Base-by-base conservation (phyloP, 2,329 filamentous ascomycete genomes). In the Nemania sp. region DNA sequence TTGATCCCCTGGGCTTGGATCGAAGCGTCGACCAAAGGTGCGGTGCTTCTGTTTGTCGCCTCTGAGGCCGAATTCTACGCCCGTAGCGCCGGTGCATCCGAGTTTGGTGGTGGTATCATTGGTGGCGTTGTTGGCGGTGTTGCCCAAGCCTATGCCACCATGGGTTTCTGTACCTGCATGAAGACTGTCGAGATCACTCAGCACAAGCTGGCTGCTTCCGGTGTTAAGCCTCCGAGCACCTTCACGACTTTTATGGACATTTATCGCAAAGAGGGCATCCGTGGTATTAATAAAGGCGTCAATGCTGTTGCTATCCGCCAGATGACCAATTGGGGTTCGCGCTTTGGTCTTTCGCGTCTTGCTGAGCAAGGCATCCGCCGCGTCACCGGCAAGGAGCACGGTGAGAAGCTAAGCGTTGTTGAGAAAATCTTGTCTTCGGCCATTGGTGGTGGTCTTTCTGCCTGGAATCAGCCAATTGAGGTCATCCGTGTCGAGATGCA, bases 111-210 rank as follows among this genome's bases (percentile, higher is more conserved):
- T 64, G 94, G 94, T 71, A 97, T 99, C 77, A 72, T 81, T 26
- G 94, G 94, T 69, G 94, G 94, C 75, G 91, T 99, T 80, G 82
- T 86, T 19, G 94, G 94, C 72, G 94, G 94, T 82, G 86, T 99
- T 55, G 94, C 93, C 41, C 94, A 99, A 79, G 94, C 94, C 56
- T 99, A 99, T 74, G 94, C 94, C 63, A 99, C 94, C 73, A 99
- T 99, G 93, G 94, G 94, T 65, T 99, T 99, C 86, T 99, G 94
- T 79, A 99, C 94, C 59, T 99, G 94, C 84, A 99, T 99, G 94
- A 99, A 99, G 86, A 99, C 94, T 61, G 94, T 97, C 64, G 94
- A 99, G 77, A 99, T 99, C 77, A 99, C 94, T 71, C 95, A 97
- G 79, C 89, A 94, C 82, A 97, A 97, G 84, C 80, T 94, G 70